Percentiles rank a stretch among this genome's conserved stretches.
phyloP scores from a whole-genome alignment of 306 rosid species.

The Citrullus mucosospermus region DNA sequence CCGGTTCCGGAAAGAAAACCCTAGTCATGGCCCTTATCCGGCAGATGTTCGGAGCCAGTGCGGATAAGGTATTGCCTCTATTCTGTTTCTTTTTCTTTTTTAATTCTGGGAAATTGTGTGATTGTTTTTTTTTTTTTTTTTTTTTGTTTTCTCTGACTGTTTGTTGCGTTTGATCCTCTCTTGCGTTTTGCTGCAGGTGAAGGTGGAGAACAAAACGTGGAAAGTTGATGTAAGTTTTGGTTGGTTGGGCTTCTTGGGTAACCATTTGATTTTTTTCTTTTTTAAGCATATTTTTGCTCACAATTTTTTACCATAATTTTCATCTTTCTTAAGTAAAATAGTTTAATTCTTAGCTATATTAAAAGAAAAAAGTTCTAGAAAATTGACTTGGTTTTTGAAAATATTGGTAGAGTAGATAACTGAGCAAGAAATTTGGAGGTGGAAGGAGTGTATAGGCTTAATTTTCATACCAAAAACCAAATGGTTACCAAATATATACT shows the following conservation, averaged over 20 bases:
- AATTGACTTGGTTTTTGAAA: no score
- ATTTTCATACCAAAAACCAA: no score
- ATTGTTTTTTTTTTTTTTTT: not conserved
- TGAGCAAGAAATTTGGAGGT: no score
- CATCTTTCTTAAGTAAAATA: no score
- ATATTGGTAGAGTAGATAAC: no score
- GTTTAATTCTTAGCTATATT: no score
- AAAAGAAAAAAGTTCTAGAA: no score
- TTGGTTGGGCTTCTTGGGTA: not conserved
- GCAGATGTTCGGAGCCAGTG: conserved; percentile 79
- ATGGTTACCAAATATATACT: no score
- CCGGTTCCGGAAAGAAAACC: conserved; percentile 99
- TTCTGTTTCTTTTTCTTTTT: not conserved
- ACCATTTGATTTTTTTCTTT: no score
- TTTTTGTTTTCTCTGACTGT: not conserved
- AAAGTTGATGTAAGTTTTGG: conserved; percentile 77
- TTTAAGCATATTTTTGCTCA: no score
- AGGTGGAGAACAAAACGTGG: conserved; percentile 83
- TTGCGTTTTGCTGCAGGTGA: conserved; percentile 49
- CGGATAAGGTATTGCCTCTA: conserved; percentile 54
- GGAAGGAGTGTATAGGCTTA: no score
- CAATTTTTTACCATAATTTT: no score
- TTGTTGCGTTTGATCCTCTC: not conserved
- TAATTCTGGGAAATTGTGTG: not conserved
- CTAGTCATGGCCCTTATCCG: conserved; percentile 82